Evolutionary conservation across 352 stramenopile genomes (phyloP).

Genomic region (Globisporangium uncinulatum): DNA sequence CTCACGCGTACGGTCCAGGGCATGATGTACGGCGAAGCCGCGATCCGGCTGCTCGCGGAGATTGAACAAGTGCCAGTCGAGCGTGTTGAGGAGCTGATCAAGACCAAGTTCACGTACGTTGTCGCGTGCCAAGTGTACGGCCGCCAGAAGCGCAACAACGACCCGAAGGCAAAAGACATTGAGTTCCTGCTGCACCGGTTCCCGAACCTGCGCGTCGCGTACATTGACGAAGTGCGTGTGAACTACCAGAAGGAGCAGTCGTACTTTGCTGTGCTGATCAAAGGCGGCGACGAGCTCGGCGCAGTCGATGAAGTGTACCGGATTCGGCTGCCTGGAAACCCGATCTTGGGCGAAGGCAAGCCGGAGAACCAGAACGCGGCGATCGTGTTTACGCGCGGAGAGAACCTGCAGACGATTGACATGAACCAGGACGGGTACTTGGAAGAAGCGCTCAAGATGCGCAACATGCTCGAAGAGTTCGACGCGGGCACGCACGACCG

Average conservation of each 20-base stretch:
- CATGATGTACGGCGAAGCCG: slow-evolving; percentile 99
- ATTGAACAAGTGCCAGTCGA: slow-evolving; percentile 90
- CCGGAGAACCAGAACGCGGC: slow-evolving; percentile 99
- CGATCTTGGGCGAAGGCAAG: slow-evolving; percentile 98
- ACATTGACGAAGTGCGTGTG: slow-evolving; percentile 97
- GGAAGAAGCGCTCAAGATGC: slow-evolving; percentile 98
- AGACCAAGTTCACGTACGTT: slow-evolving; percentile 99
- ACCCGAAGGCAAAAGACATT: slow-evolving; percentile 98
- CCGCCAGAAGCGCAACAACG: slow-evolving; percentile 97
- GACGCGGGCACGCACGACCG: slow-evolving; percentile 64
- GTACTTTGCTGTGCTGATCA: slow-evolving; percentile 98
- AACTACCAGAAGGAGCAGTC: slow-evolving; percentile 93
- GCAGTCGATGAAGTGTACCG: slow-evolving; percentile 93
- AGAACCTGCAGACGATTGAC: slow-evolving; percentile 98
- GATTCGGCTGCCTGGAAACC: slow-evolving; percentile 97
- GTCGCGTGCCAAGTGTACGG: slow-evolving; percentile 98
- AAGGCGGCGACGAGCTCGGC: slow-evolving; percentile 74
- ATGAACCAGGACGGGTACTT: slow-evolving; percentile 99
- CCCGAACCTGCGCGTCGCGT: slow-evolving; percentile 96
- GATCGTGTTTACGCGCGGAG: slow-evolving; percentile 97
- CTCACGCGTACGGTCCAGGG: slow-evolving; percentile 96
- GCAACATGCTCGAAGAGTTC: slow-evolving; percentile 98
- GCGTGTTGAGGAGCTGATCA: slow-evolving; percentile 94
- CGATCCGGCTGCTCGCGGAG: slow-evolving; percentile 95
- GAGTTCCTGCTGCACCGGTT: slow-evolving; percentile 97